Evolutionary conservation across 306 rosid species (phyloP), one percentile per base, ranked within the genome.

Genomic region (Vigna angularis): DNA sequence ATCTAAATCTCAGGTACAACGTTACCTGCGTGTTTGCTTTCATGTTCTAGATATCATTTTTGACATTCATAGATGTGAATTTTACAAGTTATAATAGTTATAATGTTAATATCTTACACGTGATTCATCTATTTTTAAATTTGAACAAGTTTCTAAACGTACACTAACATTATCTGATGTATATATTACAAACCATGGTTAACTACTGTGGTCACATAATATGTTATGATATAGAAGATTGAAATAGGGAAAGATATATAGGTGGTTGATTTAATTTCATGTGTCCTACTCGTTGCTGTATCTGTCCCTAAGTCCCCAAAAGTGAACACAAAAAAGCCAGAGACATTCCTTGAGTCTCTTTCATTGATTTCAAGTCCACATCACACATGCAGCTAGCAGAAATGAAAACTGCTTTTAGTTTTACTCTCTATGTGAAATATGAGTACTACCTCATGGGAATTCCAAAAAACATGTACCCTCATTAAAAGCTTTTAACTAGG

Each of bases 341-440:
- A 52, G 83, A 81, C 85, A 85, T 85, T 85, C 88, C 85, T 77
- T 77, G n/a, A 61, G 85, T 85, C 85, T 68, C 81, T 85, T 85
- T 81, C 88, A 65, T 57, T 30, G 66, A 71, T 71, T 76, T 66
- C 83, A 72, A 20, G 85, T 85, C 85, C 22, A 70, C 85, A 85
- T 85, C 88, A 85, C 81, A 77, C 82, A 72, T 66, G 71, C 72
- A 76, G 68, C 65, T 30, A 66, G 55, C 76, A 58, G 74, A 77
- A 72, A 66, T 67, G 8, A 68, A 53, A 67, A 73, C 65, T 44
- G 9, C 74, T 80, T 66, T 79, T 55, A 51, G 20, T 67, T 56
- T 84, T 71, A 28, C 78, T 63, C 64, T 12, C 66, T 62, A 3
- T 55, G 16, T 63, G 81, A 77, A 83, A 38, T 57, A 50, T 52